These are phyloP conservation scores for Firmiana major DNA, from an alignment of 345 rosid genomes.

Conservation along the genomic window DNA sequence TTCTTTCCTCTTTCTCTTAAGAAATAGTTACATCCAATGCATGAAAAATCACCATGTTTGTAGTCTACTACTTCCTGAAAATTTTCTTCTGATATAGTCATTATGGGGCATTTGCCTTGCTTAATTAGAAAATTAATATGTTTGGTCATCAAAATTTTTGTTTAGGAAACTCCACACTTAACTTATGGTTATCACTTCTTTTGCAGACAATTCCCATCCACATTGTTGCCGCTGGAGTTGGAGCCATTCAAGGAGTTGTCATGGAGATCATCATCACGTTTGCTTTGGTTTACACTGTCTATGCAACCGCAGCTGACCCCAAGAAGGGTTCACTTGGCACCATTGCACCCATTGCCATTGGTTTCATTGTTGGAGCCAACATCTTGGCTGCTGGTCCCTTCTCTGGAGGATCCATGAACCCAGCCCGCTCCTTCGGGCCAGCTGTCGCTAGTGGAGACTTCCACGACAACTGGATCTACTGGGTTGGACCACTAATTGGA, in stretches of 20 bases:
- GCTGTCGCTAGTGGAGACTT: constrained; percentile 82
- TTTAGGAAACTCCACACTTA: neutral
- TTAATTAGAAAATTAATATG: neutral
- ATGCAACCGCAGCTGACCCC: constrained; percentile 95
- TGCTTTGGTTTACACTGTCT: constrained; percentile 86
- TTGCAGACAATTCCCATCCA: constrained; percentile 67
- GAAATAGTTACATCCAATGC: neutral
- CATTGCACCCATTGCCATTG: constrained; percentile 89
- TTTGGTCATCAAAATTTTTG: neutral
- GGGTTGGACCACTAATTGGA: constrained; percentile 86
- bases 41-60: too few relatives aligned
- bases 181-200: neutral
- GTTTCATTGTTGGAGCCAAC: constrained; percentile 94
- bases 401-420: constrained; percentile 99
- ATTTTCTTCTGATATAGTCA: too few relatives aligned
- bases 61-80: too few relatives aligned
- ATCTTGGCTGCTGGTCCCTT: constrained; percentile 94
- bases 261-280: constrained; percentile 92
- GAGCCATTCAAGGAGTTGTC: constrained; percentile 76
- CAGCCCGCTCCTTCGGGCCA: constrained; percentile 94
- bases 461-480: constrained; percentile 85
- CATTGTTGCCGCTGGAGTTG: constrained; percentile 72
- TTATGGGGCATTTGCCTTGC: too few relatives aligned
- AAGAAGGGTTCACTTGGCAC: constrained; percentile 84
- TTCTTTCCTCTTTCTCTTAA: too few relatives aligned